Conservation (phyloP, 2,329 filamentous ascomycete species). For the Westerdykella aurantiaca region DNA sequence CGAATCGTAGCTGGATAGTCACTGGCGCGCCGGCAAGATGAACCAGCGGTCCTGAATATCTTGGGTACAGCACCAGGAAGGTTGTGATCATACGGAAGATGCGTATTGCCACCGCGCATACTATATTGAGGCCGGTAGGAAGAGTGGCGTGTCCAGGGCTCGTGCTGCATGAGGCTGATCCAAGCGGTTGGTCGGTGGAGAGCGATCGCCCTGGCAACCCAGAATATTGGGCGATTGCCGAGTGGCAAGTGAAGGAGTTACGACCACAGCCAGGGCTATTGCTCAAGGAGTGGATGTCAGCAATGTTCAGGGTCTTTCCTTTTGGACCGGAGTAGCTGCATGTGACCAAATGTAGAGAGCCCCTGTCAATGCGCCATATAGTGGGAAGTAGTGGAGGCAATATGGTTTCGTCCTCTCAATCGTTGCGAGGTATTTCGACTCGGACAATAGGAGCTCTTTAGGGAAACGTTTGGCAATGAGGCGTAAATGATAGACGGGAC, state of each 20-base stretch:
- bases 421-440: too few species aligned
- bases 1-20: too few species aligned
- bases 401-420: too few species aligned
- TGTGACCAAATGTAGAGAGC: conserved; percentile 11
- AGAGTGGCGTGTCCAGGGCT: conserved; percentile 1
- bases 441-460: too few species aligned
- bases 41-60: too few species aligned
- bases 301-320: neutral
- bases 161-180: conserved; percentile 12
- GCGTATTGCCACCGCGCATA: too few species aligned
- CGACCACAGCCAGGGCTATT: conserved; percentile 8
- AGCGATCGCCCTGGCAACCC: conserved; percentile 12
- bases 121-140: conserved; percentile 8
- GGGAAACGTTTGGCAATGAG: too few species aligned
- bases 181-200: conserved; percentile 16
- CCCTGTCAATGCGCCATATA: too few species aligned
- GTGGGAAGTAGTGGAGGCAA: too few species aligned
- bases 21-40: too few species aligned
- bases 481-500: neutral
- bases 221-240: conserved; percentile 6
- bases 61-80: too few species aligned
- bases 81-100: too few species aligned
- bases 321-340: conserved; percentile 15
- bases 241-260: conserved; percentile 4
- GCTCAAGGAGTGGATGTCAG: conserved; percentile 8